phyloP scores from a whole-genome alignment of 2,329 filamentous ascomycete genomes.

The Nectriaceae sp. region DNA sequence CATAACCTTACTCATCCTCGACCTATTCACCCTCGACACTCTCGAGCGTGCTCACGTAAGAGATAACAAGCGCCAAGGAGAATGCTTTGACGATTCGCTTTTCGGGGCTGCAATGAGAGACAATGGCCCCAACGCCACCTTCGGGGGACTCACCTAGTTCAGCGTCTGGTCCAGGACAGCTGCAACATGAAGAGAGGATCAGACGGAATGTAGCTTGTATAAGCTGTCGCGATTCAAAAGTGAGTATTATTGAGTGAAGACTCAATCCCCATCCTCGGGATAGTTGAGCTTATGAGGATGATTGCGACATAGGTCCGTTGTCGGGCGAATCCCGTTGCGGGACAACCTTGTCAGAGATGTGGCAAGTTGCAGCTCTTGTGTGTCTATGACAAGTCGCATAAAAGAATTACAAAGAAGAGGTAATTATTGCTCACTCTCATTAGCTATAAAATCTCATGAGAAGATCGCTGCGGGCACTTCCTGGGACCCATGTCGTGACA shows the following conservation, averaged over 20 bases:
- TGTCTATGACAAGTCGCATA: constrained; percentile 49
- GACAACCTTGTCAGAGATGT: constrained; percentile 47
- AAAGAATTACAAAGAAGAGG: constrained; percentile 48
- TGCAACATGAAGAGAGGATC: constrained; percentile 30
- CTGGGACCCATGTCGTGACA: neutral
- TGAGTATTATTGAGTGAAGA: constrained; percentile 20
- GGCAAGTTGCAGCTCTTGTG: constrained; percentile 45
- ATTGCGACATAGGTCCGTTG: constrained; percentile 45
- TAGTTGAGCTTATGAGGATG: constrained; percentile 6
- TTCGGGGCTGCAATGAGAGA: constrained; percentile 20
- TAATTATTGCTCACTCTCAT: constrained; percentile 20
- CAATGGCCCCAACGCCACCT: constrained; percentile 34
- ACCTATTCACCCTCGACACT: no score
- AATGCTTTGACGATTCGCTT: constrained; percentile 4
- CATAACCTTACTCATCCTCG: neutral
- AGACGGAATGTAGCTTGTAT: constrained; percentile 41
- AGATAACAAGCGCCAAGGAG: neutral
- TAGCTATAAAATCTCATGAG: no score
- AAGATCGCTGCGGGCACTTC: no score
- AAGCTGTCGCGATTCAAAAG: constrained; percentile 43
- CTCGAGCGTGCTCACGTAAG: no score
- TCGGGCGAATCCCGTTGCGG: constrained; percentile 39
- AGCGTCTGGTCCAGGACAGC: constrained; percentile 21
- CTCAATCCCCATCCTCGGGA: no score
- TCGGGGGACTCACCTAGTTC: constrained; percentile 30